These are phyloP conservation scores for Phytophthora pseudosyringae DNA, from an alignment of 352 stramenopile genomes.

Conservation along the genomic window DNA sequence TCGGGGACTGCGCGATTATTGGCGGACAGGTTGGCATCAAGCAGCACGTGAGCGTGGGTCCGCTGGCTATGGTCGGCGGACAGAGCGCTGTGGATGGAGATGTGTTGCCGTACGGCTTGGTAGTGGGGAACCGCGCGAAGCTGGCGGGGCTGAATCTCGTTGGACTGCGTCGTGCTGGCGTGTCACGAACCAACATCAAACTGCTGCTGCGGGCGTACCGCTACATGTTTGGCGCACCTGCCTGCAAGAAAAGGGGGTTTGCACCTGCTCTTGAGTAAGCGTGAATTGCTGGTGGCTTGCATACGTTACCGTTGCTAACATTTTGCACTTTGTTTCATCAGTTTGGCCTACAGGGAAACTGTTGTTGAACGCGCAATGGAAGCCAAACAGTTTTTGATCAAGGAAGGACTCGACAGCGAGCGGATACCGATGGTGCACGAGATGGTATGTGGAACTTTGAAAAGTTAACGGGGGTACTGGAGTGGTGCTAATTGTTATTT, in stretches of 20 bases:
- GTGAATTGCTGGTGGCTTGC: not conserved
- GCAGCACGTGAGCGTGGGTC: conserved; percentile 75
- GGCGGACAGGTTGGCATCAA: conserved; percentile 82
- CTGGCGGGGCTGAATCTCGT: conserved; percentile 80
- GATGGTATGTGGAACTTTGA: conserved; percentile 40
- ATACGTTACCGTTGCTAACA: not conserved
- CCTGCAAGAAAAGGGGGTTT: conserved; percentile 70
- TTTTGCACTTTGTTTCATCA: conserved; percentile 25
- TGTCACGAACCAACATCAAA: conserved; percentile 75
- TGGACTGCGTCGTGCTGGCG: conserved; percentile 66
- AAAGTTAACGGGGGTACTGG: not conserved
- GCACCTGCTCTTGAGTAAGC: conserved; percentile 76
- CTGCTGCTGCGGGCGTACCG: conserved; percentile 78
- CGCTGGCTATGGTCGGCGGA: conserved; percentile 78
- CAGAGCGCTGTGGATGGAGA: conserved; percentile 85
- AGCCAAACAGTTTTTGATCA: conserved; percentile 53
- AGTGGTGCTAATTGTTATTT: conserved; percentile 8
- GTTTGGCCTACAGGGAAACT: conserved; percentile 61
- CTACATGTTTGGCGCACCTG: conserved; percentile 70
- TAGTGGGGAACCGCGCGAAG: conserved; percentile 80
- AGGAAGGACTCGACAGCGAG: conserved; percentile 43
- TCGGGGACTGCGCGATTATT: conserved; percentile 78
- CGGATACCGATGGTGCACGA: conserved; percentile 60
- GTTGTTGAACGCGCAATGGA: conserved; percentile 62
- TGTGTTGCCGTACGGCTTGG: conserved; percentile 80